Evolutionary conservation across 495 filamentous ascomycete genomes (phyloP), one percentile per base, ranked within the genome.

Genomic region (Tuber umbilicatum): DNA sequence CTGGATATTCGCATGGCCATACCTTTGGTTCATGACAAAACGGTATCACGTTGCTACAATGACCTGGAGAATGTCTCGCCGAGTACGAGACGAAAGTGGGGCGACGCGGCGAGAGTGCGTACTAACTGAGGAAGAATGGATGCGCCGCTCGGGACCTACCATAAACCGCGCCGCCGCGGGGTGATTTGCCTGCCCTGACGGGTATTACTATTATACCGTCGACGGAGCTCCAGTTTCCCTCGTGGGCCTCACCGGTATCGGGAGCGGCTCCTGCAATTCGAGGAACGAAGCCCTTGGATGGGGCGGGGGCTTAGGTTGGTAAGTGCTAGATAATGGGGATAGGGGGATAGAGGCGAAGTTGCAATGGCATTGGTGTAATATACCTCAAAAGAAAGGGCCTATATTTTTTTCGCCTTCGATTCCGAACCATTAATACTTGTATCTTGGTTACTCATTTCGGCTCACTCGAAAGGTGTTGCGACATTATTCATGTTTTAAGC

Each of bases 1-100:
- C 64, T 90, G 89, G 84, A 77, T 91, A 47, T 85, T 91, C 79
- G 82, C 85, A 27, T 91, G 90, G 90, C 90, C 89, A 23, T 85
- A 87, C 68, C 83, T 91, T 41, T 89, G 86, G 84, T 86, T 91
- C 78, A 79, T 85, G 10, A 91, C 90, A 21, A 87, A 86, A 78
- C 83, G 85, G n/a, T 92, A 87, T 79, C 86, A 88, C 73, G 88
- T 91, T 5, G 87, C 86, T 4, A 80, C 84, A 38, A 85, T 84
- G 0, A 84, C 88, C 5, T 91, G 87, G 87, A 80, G 82, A 17
- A 90, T 85, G 76, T 86, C 87, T 27, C 76, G 74, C 17, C 68
- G 68, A 19, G 74, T 74, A 16, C 79, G 69, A 14, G 68, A 75
- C n/a, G 83, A 83, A 14, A 71, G 69, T 4, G 74, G 50, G 42